phyloP scores from a whole-genome alignment of 2,329 filamentous ascomycete genomes.

The Cladosporium phlei region DNA sequence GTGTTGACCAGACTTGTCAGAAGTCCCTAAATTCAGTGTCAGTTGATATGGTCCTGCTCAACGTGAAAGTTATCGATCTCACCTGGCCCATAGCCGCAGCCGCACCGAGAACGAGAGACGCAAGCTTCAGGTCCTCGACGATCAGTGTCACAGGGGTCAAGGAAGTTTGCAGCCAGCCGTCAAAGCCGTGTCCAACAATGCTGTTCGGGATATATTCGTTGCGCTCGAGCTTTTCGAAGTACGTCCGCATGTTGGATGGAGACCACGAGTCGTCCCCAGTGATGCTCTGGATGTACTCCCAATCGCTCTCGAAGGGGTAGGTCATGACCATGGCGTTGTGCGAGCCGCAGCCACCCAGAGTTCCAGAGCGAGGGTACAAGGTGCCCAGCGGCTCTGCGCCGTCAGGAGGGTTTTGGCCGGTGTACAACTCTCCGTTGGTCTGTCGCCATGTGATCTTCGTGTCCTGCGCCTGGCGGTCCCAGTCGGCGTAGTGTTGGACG shows the following conservation, averaged over 20 bases:
- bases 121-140: constrained; percentile 12
- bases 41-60: no score
- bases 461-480: constrained; percentile 50
- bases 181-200: no score
- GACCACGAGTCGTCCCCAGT: constrained; percentile 59
- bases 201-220: no score
- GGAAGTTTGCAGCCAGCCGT: constrained; percentile 26
- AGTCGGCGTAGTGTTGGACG: constrained; percentile 56
- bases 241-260: constrained; percentile 53
- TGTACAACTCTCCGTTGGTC: constrained; percentile 48
- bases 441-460: constrained; percentile 56
- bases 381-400: constrained; percentile 40
- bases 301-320: constrained; percentile 57
- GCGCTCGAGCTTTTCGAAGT: constrained; percentile 43
- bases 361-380: constrained; percentile 56
- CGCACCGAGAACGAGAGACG: no score
- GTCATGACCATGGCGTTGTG: constrained; percentile 59
- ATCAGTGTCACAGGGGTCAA: constrained; percentile 23
- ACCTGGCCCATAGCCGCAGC: no score
- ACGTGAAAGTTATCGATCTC: no score
- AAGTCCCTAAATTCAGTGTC: no score
- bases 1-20: no score
- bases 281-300: constrained; percentile 51
- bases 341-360: constrained; percentile 54
- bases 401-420: constrained; percentile 49